Conservation (phyloP, 2,329 filamentous ascomycete genomes). For the Esteya vermicola region DNA sequence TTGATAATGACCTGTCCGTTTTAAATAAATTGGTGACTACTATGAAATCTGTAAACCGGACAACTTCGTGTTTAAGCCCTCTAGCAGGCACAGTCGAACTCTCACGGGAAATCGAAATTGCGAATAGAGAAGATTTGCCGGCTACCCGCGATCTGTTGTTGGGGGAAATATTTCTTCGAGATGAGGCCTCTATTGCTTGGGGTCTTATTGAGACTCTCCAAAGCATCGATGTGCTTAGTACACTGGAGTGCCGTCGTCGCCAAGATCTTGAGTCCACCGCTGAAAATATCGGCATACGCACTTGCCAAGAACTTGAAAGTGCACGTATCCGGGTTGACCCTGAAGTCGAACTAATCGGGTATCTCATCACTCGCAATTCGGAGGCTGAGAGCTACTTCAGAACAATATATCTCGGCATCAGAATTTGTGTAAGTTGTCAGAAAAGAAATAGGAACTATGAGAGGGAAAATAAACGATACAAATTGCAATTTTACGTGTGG, state of each 20-base stretch:
- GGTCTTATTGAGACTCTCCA: conserved; percentile 2
- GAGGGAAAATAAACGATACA: neutral
- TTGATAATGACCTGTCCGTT: conserved; percentile 7
- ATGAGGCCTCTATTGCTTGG: conserved; percentile 7
- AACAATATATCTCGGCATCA: conserved; percentile 7
- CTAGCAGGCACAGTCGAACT: neutral
- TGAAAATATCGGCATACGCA: conserved; percentile 2
- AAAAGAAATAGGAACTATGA: neutral
- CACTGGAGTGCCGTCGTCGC: conserved; percentile 7
- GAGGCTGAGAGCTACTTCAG: conserved; percentile 8
- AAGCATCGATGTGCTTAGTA: conserved; percentile 7
- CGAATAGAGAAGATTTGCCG: neutral
- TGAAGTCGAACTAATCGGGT: conserved; percentile 1
- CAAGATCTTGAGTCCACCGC: conserved; percentile 7
- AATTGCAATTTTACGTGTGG: no score
- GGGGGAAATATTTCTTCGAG: conserved; percentile 1
- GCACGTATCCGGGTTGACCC: conserved; percentile 5
- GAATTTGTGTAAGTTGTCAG: conserved; percentile 8
- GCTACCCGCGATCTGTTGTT: neutral
- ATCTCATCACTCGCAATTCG: conserved; percentile 4
- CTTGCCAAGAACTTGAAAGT: conserved; percentile 1
- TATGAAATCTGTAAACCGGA: conserved; percentile 4
- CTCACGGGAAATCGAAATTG: conserved; percentile 1
- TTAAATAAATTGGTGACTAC: conserved; percentile 7
- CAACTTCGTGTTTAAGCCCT: neutral